Evolutionary conservation across 345 rosid species (phyloP).

Genomic region (Murraya paniculata): DNA sequence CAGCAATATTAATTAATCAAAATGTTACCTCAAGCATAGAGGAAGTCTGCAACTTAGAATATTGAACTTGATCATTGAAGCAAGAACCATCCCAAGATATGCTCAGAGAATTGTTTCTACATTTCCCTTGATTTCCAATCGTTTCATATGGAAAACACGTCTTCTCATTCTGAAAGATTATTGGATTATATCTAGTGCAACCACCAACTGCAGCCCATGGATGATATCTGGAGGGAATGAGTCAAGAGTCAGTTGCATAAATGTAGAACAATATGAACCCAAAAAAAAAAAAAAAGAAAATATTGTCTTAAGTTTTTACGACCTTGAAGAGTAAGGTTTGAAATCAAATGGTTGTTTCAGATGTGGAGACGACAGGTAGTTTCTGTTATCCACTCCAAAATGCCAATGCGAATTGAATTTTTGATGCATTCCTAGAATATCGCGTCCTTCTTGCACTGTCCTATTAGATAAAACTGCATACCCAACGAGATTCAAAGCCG

Average conservation of each 20-base stretch:
- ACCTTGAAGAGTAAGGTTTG: constrained; percentile 29
- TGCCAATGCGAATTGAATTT: constrained; percentile 12
- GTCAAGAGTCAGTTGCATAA: not conserved
- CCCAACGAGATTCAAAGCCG: not conserved
- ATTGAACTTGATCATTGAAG: not conserved
- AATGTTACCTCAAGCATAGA: not conserved
- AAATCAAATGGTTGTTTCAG: constrained; percentile 10
- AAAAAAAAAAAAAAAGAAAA: no score
- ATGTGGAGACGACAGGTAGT: constrained; percentile 13
- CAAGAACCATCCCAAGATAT: constrained; percentile 8
- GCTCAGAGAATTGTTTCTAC: not conserved
- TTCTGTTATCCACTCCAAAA: constrained; percentile 19
- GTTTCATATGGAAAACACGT: constrained; percentile 33
- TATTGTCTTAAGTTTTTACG: no score
- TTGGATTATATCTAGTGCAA: not conserved
- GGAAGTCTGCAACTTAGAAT: not conserved
- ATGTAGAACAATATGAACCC: no score
- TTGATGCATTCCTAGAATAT: constrained; percentile 10
- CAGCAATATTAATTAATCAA: no score
- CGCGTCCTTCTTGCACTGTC: constrained; percentile 25
- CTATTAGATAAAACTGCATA: constrained; percentile 18
- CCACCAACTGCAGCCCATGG: constrained; percentile 3
- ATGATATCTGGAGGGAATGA: not conserved
- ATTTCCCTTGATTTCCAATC: not conserved
- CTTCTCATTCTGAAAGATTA: constrained; percentile 14